These are phyloP conservation scores for Ramularia endophylla DNA, from an alignment of 2,329 filamentous ascomycete species.

Conservation along the genomic window DNA sequence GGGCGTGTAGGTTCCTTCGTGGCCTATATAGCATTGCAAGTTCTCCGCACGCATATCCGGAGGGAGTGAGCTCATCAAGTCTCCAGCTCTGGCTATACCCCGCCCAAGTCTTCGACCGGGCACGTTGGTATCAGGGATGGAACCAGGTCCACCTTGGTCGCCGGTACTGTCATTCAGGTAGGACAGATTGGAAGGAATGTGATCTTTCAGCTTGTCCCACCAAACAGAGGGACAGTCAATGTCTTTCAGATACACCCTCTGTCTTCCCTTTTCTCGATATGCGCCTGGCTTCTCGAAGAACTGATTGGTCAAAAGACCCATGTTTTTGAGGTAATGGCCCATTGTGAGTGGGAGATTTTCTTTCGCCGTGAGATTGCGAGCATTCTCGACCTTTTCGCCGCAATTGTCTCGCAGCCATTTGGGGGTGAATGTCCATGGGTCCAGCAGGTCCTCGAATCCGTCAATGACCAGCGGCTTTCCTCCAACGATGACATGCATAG, in stretches of 20 bases:
- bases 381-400: slow-evolving; percentile 76
- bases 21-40: slow-evolving; percentile 96
- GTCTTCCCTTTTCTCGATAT: slow-evolving; percentile 70
- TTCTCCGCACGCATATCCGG: slow-evolving; percentile 87
- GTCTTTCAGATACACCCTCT: slow-evolving; percentile 92
- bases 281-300: slow-evolving; percentile 63
- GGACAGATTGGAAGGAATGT: slow-evolving; percentile 76
- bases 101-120: slow-evolving; percentile 45
- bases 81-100: slow-evolving; percentile 69
- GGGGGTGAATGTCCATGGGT: slow-evolving; percentile 69
- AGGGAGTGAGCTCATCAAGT: slow-evolving; percentile 91
- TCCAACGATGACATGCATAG: slow-evolving; percentile 73
- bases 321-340: slow-evolving; percentile 82
- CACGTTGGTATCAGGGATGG: slow-evolving; percentile 40
- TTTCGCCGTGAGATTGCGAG: slow-evolving; percentile 70
- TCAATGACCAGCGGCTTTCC: slow-evolving; percentile 89
- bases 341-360: slow-evolving; percentile 76
- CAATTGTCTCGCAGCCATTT: slow-evolving; percentile 75
- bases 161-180: slow-evolving; percentile 81
- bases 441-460: slow-evolving; percentile 72
- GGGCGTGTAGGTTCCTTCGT: slow-evolving; percentile 95
- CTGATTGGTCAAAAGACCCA: slow-evolving; percentile 77
- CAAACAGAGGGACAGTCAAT: slow-evolving; percentile 90
- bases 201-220: slow-evolving; percentile 69
- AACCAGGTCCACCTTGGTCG: slow-evolving; percentile 50